Conservation (phyloP, 805 yeast genomes). For the Tetrapisispora fleetii region DNA sequence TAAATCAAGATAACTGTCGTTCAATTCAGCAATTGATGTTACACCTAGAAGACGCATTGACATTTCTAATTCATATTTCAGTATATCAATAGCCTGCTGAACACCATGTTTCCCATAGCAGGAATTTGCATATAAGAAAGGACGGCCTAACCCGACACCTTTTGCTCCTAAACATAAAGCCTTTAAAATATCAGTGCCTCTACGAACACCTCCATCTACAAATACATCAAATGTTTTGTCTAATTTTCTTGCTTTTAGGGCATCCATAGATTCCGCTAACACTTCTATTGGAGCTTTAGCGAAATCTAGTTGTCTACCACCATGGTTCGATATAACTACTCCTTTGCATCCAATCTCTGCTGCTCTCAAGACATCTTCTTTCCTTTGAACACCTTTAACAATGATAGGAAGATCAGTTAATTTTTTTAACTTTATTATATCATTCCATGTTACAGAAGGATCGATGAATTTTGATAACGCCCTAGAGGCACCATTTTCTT, state of each 20-base stretch:
- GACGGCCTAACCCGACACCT: slow-evolving; percentile 63
- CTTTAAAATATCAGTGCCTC: slow-evolving; percentile 58
- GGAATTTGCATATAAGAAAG: slow-evolving; percentile 53
- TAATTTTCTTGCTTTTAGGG: slow-evolving; percentile 36
- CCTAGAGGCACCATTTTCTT: slow-evolving; percentile 69
- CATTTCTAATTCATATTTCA: slow-evolving; percentile 64
- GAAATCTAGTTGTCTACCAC: slow-evolving; percentile 81
- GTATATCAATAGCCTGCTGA: slow-evolving; percentile 45
- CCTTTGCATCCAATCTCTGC: slow-evolving; percentile 64
- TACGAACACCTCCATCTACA: slow-evolving; percentile 60
- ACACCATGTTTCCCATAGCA: slow-evolving; percentile 60
- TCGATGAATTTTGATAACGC: slow-evolving; percentile 84
- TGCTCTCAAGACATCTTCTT: slow-evolving; percentile 68
- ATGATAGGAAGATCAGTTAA: slow-evolving; percentile 57
- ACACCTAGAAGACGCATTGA: slow-evolving; percentile 76
- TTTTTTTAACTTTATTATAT: slow-evolving; percentile 44
- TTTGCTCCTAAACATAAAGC: slow-evolving; percentile 62
- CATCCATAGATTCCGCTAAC: slow-evolving; percentile 57
- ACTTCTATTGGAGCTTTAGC: slow-evolving; percentile 71
- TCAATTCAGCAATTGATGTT: slow-evolving; percentile 46
- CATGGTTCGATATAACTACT: slow-evolving; percentile 80
- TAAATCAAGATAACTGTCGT: slow-evolving; percentile 52
- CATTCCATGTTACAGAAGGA: slow-evolving; percentile 55
- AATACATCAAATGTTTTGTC: slow-evolving; percentile 45
- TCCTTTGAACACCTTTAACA: slow-evolving; percentile 77